phyloP scores from a whole-genome alignment of 371 early-diverging fungal species.

The Rhizopus stolonifer region DNA sequence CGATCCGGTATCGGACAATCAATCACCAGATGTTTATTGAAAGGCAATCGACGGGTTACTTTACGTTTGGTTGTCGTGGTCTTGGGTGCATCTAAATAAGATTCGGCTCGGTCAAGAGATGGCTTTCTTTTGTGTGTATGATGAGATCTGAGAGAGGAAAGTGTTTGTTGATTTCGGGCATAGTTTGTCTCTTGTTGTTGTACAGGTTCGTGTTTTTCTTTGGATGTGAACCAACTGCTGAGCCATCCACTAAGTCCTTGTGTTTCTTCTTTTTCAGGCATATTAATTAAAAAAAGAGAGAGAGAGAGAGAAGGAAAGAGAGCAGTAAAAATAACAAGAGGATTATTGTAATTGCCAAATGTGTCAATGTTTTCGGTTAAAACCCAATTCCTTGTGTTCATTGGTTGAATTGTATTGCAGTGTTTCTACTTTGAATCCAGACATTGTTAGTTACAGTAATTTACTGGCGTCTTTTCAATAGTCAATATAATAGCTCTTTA shows the following conservation, averaged over 20 bases:
- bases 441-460: too few species aligned
- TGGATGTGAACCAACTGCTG: slow-evolving; percentile 13
- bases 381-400: too few species aligned
- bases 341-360: background rate
- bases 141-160: slow-evolving; percentile 19
- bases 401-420: too few species aligned
- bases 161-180: slow-evolving; percentile 17
- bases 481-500: too few species aligned
- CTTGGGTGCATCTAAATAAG: slow-evolving; percentile 21
- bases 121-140: slow-evolving; percentile 7
- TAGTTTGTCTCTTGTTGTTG: slow-evolving; percentile 10
- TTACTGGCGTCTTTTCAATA: too few species aligned
- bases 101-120: slow-evolving; percentile 13
- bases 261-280: background rate
- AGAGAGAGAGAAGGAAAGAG: background rate
- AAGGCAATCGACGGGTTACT: slow-evolving; percentile 41
- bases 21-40: slow-evolving; percentile 69
- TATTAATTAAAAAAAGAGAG: background rate
- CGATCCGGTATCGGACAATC: slow-evolving; percentile 67
- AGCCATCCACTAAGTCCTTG: slow-evolving; percentile 18
- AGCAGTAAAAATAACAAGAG: background rate
- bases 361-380: slow-evolving; percentile 1
- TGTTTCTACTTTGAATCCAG: too few species aligned
- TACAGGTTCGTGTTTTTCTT: slow-evolving; percentile 3
- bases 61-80: slow-evolving; percentile 9